Conservation (phyloP, 352 stramenopile species). For the Phytophthora quininea region DNA sequence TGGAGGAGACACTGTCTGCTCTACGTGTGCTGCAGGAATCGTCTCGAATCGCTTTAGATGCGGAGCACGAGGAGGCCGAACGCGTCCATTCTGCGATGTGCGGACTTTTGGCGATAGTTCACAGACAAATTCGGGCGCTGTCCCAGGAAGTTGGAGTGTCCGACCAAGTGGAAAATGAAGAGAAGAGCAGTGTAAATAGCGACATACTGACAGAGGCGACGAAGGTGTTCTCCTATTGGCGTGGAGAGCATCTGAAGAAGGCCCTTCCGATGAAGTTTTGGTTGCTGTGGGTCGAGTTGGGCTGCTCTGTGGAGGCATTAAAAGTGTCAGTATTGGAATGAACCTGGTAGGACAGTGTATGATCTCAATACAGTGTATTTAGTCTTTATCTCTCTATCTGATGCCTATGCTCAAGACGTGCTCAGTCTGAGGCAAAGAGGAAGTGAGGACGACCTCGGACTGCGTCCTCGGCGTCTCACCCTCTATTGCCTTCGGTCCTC, state of each 20-base stretch:
- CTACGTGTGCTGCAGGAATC: conserved; percentile 13
- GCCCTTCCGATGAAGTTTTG: too few species aligned
- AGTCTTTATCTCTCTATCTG: not conserved
- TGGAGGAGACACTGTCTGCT: conserved; percentile 17
- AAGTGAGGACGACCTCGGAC: conserved; percentile 2
- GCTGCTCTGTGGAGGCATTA: too few species aligned
- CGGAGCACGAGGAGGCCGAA: conserved; percentile 13
- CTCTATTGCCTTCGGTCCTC: not conserved
- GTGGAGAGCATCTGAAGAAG: too few species aligned
- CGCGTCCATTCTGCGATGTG: too few species aligned
- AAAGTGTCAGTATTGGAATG: conserved; percentile 12
- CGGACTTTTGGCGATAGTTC: too few species aligned
- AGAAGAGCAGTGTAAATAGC: too few species aligned
- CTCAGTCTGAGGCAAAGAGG: conserved; percentile 6
- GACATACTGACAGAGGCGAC: too few species aligned
- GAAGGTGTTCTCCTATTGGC: too few species aligned
- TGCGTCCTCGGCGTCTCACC: not conserved
- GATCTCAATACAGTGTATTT: conserved; percentile 4
- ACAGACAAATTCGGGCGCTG: too few species aligned
- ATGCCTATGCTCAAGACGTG: conserved; percentile 3
- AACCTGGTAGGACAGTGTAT: conserved; percentile 1
- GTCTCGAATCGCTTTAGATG: conserved; percentile 7
- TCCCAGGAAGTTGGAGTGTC: too few species aligned
- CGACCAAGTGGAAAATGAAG: too few species aligned
- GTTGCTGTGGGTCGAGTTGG: too few species aligned